These are phyloP conservation scores for Hypoxylon crocopeplum DNA, from an alignment of 495 filamentous ascomycete species.

Conservation along the genomic window DNA sequence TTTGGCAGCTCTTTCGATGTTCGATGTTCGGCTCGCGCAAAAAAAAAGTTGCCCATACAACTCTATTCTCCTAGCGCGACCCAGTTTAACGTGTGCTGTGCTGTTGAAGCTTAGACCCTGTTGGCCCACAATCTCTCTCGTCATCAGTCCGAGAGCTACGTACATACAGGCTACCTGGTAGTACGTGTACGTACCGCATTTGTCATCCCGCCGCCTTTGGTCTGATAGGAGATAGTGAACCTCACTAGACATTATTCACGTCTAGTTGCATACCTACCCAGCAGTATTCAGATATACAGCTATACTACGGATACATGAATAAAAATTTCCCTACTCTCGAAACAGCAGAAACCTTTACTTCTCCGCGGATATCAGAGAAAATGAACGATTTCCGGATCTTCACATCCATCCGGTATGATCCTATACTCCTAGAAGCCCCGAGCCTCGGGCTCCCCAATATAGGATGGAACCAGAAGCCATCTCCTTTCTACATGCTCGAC, in stretches of 20 bases:
- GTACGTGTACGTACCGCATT: slow-evolving; percentile 31
- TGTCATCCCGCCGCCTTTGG: slow-evolving; percentile 7
- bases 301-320: no score
- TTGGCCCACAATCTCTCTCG: slow-evolving; percentile 33
- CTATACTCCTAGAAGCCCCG: slow-evolving; percentile 55
- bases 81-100: slow-evolving; percentile 38
- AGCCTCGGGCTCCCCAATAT: slow-evolving; percentile 41
- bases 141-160: slow-evolving; percentile 10
- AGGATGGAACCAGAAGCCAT: slow-evolving; percentile 55
- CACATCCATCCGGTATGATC: slow-evolving; percentile 80
- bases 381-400: slow-evolving; percentile 65
- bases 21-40: background rate
- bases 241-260: no score
- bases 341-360: no score
- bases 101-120: slow-evolving; percentile 24
- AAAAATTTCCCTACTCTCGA: no score
- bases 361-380: background rate
- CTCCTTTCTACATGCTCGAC: slow-evolving; percentile 83
- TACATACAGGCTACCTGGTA: no score
- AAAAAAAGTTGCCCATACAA: slow-evolving; percentile 4
- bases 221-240: background rate
- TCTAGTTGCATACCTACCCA: no score
- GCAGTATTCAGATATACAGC: no score
- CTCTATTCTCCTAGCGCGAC: slow-evolving; percentile 13
- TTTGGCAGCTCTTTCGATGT: no score